A percentile compares a stretch with the other conserved stretches of the same genome.
Evolutionary conservation across 2,329 filamentous ascomycete species (phyloP).

Genomic region (Venturia aucupariae): DNA sequence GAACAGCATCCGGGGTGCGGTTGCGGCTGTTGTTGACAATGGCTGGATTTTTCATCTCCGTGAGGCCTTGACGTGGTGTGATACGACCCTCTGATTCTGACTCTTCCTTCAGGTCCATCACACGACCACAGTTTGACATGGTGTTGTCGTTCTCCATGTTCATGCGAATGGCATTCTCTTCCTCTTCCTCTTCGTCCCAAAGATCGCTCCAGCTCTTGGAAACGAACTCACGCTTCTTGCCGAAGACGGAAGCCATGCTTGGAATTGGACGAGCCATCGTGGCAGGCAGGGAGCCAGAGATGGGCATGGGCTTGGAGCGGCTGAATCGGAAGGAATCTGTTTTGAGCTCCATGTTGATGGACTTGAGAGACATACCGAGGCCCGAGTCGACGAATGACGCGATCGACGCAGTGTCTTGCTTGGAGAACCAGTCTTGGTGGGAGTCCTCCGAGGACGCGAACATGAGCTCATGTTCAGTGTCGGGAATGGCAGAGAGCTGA

Average conservation of each 20-base stretch:
- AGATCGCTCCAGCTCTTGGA: constrained; percentile 99
- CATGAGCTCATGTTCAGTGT: constrained; percentile 53
- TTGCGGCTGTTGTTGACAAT: constrained; percentile 41
- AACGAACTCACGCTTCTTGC: constrained; percentile 64
- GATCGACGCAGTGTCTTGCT: constrained; percentile 68
- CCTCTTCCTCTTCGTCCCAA: constrained; percentile 94
- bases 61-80: constrained; percentile 42
- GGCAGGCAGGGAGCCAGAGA: constrained; percentile 66
- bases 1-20: constrained; percentile 24
- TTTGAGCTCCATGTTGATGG: constrained; percentile 46
- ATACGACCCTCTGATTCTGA: constrained; percentile 39
- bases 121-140: constrained; percentile 28
- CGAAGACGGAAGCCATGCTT: constrained; percentile 72
- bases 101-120: constrained; percentile 39
- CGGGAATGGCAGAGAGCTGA: constrained; percentile 77
- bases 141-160: constrained; percentile 47
- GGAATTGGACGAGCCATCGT: constrained; percentile 51
- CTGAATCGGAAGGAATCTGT: constrained; percentile 43
- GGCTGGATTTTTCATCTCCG: constrained; percentile 46
- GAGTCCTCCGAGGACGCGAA: constrained; percentile 43
- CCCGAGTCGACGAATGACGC: constrained; percentile 79
- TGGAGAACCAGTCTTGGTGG: constrained; percentile 63
- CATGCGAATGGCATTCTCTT: constrained; percentile 44
- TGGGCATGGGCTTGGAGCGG: constrained; percentile 63
- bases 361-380: constrained; percentile 72